Percentiles rank a stretch among this genome's conserved stretches.
phyloP scores from a whole-genome alignment of 352 stramenopile species.

The Elongisporangium anandrum region DNA sequence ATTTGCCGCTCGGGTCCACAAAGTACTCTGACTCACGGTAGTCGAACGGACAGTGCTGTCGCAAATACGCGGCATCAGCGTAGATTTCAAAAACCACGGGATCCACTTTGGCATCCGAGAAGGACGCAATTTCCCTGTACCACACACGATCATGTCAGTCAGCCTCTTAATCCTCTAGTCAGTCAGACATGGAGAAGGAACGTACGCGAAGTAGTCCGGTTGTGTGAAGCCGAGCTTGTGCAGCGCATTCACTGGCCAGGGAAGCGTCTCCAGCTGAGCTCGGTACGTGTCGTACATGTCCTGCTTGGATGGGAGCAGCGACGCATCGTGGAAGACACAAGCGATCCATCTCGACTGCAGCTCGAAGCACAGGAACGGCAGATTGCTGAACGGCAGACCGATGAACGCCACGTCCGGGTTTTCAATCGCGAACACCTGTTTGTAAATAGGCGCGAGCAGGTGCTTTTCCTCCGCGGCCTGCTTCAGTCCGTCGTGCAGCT shows the following conservation, averaged over 20 bases:
- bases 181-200: neutral
- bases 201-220: conserved; percentile 48
- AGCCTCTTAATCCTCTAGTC: conserved; percentile 2
- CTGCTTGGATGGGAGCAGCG: conserved; percentile 46
- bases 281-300: conserved; percentile 70
- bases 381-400: conserved; percentile 66
- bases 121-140: conserved; percentile 28
- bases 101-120: conserved; percentile 34
- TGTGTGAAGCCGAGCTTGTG: conserved; percentile 56
- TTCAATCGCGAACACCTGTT: conserved; percentile 76
- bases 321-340: conserved; percentile 38
- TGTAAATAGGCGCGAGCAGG: conserved; percentile 65
- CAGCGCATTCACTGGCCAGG: conserved; percentile 51
- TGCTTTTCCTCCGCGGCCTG: conserved; percentile 19
- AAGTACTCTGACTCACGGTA: conserved; percentile 61
- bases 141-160: neutral
- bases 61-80: conserved; percentile 49
- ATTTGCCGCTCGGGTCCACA: conserved; percentile 38
- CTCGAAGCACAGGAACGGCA: conserved; percentile 80
- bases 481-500: conserved; percentile 26
- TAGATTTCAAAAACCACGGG: conserved; percentile 63
- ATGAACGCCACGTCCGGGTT: conserved; percentile 70
- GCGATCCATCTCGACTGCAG: conserved; percentile 71
- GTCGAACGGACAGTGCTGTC: conserved; percentile 49
- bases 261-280: conserved; percentile 29